Conservation (phyloP, 495 filamentous ascomycete genomes). For the Neurospora africana region DNA sequence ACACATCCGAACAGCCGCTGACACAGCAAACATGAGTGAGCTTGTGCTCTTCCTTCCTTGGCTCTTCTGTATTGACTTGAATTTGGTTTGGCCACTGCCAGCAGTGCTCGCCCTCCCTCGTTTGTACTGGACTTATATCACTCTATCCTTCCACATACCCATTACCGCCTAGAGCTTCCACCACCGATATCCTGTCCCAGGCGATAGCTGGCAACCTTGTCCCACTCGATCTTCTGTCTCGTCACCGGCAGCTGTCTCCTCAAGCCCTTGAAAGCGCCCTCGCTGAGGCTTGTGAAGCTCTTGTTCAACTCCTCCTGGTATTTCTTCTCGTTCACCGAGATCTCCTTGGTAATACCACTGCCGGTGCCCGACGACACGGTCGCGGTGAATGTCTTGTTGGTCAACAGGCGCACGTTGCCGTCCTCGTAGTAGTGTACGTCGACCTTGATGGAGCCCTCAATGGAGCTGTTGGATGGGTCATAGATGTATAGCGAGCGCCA, state of each 20-base stretch:
- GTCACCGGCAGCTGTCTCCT: slow-evolving; percentile 91
- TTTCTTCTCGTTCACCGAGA: slow-evolving; percentile 71
- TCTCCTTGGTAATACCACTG: slow-evolving; percentile 57
- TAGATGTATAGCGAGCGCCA: slow-evolving; percentile 86
- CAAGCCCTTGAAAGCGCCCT: slow-evolving; percentile 89
- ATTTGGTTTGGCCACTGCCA: background rate
- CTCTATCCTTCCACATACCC: background rate
- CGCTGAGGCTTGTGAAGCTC: slow-evolving; percentile 76
- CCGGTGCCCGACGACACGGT: slow-evolving; percentile 53
- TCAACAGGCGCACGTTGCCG: slow-evolving; percentile 88
- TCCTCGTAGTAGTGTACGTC: slow-evolving; percentile 99
- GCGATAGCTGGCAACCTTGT: slow-evolving; percentile 93
- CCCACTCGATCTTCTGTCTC: slow-evolving; percentile 98
- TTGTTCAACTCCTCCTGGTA: slow-evolving; percentile 94
- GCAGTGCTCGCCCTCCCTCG: background rate
- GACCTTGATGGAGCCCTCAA: slow-evolving; percentile 62
- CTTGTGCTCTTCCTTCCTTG: background rate
- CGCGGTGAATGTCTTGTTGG: slow-evolving; percentile 58
- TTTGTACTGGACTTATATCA: background rate
- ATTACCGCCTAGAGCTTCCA: slow-evolving; percentile 36
- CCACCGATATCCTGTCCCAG: slow-evolving; percentile 65
- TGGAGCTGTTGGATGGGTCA: slow-evolving; percentile 47
- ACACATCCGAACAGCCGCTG: background rate
- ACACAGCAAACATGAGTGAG: background rate
- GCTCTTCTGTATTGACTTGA: background rate